phyloP scores from a whole-genome alignment of 345 rosid genomes.

The Gossypium herbaceum region DNA sequence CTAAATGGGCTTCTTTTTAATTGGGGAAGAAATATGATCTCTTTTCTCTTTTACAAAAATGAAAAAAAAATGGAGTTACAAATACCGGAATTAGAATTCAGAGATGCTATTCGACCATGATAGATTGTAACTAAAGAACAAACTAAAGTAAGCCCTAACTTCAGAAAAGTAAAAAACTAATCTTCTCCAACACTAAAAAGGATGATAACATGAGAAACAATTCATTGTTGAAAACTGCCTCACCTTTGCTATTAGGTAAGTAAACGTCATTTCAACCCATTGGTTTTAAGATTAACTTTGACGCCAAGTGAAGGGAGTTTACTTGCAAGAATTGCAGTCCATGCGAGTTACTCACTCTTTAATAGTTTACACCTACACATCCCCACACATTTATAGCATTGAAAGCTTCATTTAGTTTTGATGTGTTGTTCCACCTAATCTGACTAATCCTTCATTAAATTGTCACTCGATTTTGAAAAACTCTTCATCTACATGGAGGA shows the following conservation, averaged over 20 bases:
- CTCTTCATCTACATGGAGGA: not conserved
- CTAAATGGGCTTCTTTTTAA: not conserved
- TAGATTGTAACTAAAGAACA: too few species aligned
- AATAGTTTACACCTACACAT: not conserved
- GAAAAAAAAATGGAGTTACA: too few species aligned
- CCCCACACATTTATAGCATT: not conserved
- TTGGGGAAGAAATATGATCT: not conserved
- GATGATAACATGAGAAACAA: not conserved
- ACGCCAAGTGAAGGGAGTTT: constrained; percentile 6
- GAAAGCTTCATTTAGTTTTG: not conserved
- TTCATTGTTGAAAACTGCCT: not conserved
- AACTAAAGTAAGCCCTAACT: too few species aligned
- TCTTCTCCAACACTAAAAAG: too few species aligned
- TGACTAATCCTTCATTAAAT: not conserved
- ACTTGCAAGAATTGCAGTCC: not conserved
- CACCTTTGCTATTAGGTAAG: not conserved
- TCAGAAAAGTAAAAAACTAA: too few species aligned
- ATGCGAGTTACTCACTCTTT: not conserved
- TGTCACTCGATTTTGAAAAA: not conserved
- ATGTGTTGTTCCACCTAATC: constrained; percentile 9
- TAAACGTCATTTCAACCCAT: constrained; percentile 4
- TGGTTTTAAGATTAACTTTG: constrained; percentile 4
- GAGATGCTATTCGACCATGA: too few species aligned
- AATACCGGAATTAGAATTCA: too few species aligned
- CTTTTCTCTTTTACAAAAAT: too few species aligned